Evolutionary conservation across 495 filamentous ascomycete genomes (phyloP), one percentile per base, ranked within the genome.

Genomic region (Penicillium atrosanguineum): DNA sequence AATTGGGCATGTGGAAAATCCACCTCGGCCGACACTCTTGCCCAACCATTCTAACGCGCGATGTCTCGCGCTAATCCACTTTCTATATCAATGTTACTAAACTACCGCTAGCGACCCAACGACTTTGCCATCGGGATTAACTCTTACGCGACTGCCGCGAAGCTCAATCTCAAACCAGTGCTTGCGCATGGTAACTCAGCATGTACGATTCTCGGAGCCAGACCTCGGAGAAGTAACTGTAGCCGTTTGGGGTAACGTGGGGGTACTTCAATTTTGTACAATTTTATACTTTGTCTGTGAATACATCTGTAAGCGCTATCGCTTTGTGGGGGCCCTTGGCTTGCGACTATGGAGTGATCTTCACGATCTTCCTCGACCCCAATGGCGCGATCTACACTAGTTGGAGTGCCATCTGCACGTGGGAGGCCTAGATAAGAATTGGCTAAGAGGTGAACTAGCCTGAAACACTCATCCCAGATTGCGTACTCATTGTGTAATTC

Each of bases 1-100:
- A 16, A 28, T 53, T 20, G 19, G 56, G 48, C 37, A 46, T 42
- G 41, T 38, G 28, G 47, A 12, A 20, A 42, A 46, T 41, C 50
- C 52, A 21, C 34, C 40, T 44, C 25, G 39, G 26, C 16, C 39
- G 40, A 37, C 40, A 19, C 19, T 40, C 7, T 15, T 15, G 16
- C n/a, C 37, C 38, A 20, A 40, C 38, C 38, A 40, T 5, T 40
- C n/a, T n/a, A 1, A 20, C 14, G 7, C 38, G 19, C 16, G n/a
- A 14, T 14, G 31, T 14, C 31, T 14, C 31, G 31, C 31, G 31
- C 31, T 34, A 34, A 14, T 34, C 31, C 31, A 34, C 31, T 34
- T 34, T 12, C 31, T 31, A 12, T 31, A 1, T 7, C 11, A 31
- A 31, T 31, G 1, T 6, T 31, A 6, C 28, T 23, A 31, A 31